Percentiles rank a stretch among this genome's conserved stretches.
phyloP scores from a whole-genome alignment of 768 basidiomycete genomes.

The Hemileccinum impolitum region DNA sequence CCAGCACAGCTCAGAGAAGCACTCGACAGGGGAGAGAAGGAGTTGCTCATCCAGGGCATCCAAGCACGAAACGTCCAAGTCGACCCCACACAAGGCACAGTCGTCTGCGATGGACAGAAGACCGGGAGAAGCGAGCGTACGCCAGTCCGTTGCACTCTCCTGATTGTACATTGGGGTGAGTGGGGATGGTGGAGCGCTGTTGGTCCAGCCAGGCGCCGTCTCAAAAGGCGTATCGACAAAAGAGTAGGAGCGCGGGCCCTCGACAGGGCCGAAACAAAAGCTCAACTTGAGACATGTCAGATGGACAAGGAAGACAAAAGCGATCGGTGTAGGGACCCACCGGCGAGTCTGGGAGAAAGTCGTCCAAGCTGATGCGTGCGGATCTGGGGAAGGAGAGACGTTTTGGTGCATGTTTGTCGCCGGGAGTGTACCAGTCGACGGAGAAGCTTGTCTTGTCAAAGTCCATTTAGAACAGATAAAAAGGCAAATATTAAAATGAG shows the following conservation, averaged over 20 bases:
- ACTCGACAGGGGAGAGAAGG: constrained; percentile 35
- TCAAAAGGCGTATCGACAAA: constrained; percentile 12
- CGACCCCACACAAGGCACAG: constrained; percentile 28
- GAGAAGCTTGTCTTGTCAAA: constrained; percentile 31
- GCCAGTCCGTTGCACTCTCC: constrained; percentile 4
- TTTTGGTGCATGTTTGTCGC: constrained; percentile 22
- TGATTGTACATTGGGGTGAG: constrained; percentile 6
- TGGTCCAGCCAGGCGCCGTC: constrained; percentile 20
- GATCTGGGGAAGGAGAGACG: constrained; percentile 35
- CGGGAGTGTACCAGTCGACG: constrained; percentile 30
- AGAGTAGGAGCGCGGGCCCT: constrained; percentile 18
- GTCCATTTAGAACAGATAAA: constrained; percentile 25
- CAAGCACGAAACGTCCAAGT: constrained; percentile 36
- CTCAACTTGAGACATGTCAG: constrained; percentile 19
- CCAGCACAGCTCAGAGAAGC: constrained; percentile 43
- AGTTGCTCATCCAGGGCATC: constrained; percentile 39
- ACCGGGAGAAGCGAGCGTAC: background rate
- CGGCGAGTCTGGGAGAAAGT: constrained; percentile 27
- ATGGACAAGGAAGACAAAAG: background rate
- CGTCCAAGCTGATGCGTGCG: constrained; percentile 30
- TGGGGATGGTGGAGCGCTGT: constrained; percentile 17
- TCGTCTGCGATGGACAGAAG: constrained; percentile 18
- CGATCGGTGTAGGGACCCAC: constrained; percentile 10
- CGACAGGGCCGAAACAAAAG: constrained; percentile 21
- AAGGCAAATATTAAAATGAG: constrained; percentile 1